phyloP scores from a whole-genome alignment of 306 rosid genomes.

The Ziziphus jujuba region DNA sequence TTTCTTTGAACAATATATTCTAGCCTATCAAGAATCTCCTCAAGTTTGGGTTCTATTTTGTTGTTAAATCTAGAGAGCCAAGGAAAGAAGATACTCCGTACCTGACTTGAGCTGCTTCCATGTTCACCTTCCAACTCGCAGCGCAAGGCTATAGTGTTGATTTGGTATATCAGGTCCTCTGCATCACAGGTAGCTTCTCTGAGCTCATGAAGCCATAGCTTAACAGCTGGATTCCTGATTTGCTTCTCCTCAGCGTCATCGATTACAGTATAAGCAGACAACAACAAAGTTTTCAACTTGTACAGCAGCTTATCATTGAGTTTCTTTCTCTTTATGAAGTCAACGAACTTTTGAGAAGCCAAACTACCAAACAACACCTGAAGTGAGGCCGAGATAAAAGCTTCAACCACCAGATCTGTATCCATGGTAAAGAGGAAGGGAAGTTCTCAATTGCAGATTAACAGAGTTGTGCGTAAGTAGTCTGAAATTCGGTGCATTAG shows the following conservation, averaged over 20 bases:
- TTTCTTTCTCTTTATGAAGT: too few relatives aligned
- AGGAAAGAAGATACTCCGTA: too few relatives aligned
- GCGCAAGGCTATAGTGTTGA: constrained; percentile 10
- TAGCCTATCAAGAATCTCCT: too few relatives aligned
- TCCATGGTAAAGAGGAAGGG: too few relatives aligned
- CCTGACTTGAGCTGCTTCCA: background rate
- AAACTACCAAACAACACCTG: too few relatives aligned
- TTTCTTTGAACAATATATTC: background rate
- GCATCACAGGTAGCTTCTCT: constrained; percentile 1
- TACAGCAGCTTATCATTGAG: background rate
- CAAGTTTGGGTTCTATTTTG: background rate
- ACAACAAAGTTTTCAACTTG: background rate
- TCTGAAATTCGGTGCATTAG: too few relatives aligned
- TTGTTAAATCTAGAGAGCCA: background rate
- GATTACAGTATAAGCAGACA: background rate
- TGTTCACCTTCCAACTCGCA: constrained; percentile 14
- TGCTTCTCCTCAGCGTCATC: constrained; percentile 22
- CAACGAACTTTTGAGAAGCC: too few relatives aligned
- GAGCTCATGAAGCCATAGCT: constrained; percentile 18
- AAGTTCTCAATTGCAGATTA: too few relatives aligned
- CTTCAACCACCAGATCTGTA: too few relatives aligned
- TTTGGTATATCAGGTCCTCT: constrained; percentile 26
- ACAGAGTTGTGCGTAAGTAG: too few relatives aligned
- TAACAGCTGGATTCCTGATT: constrained; percentile 9
- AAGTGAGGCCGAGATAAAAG: too few relatives aligned